A percentile compares a stretch with the other conserved stretches of the same genome.
phyloP scores from a whole-genome alignment of 768 basidiomycete species.

The Leccinellum albellum region DNA sequence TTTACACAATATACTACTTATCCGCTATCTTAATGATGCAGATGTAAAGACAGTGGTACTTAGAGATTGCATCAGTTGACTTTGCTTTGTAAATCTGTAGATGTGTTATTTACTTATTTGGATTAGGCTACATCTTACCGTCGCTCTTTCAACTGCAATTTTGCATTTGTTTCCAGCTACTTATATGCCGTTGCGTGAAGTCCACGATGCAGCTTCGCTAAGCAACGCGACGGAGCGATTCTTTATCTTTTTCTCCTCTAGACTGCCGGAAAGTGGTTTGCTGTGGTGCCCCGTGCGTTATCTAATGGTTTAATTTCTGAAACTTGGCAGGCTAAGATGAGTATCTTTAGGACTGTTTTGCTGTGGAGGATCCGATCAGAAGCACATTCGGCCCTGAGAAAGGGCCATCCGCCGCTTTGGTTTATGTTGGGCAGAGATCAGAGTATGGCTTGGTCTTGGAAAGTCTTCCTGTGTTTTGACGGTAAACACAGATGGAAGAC shows the following conservation, averaged over 20 bases:
- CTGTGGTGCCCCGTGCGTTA: conserved; percentile 69
- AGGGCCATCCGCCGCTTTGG: conserved; percentile 52
- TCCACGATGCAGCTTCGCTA: conserved; percentile 36
- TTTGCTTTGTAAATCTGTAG: background rate
- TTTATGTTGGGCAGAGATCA: conserved; percentile 64
- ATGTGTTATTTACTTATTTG: conserved; percentile 6
- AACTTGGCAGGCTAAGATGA: conserved; percentile 6
- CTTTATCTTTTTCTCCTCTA: conserved; percentile 69
- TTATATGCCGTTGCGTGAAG: conserved; percentile 46
- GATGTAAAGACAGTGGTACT: conserved; percentile 9
- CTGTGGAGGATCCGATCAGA: conserved; percentile 53
- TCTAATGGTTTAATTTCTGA: background rate
- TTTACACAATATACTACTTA: conserved; percentile 5
- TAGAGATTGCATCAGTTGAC: conserved; percentile 5
- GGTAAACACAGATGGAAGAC: conserved; percentile 58
- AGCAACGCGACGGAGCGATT: conserved; percentile 45
- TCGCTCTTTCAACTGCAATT: background rate
- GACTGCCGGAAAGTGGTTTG: conserved; percentile 44
- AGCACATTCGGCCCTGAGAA: conserved; percentile 44
- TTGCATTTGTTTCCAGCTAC: conserved; percentile 18
- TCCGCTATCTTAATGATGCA: conserved; percentile 17
- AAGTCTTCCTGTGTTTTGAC: background rate
- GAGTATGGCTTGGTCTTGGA: conserved; percentile 44
- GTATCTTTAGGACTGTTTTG: conserved; percentile 57
- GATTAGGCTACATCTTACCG: background rate